These are phyloP conservation scores for Globisporangium camurandrum DNA, from an alignment of 352 stramenopile genomes.

Conservation along the genomic window DNA sequence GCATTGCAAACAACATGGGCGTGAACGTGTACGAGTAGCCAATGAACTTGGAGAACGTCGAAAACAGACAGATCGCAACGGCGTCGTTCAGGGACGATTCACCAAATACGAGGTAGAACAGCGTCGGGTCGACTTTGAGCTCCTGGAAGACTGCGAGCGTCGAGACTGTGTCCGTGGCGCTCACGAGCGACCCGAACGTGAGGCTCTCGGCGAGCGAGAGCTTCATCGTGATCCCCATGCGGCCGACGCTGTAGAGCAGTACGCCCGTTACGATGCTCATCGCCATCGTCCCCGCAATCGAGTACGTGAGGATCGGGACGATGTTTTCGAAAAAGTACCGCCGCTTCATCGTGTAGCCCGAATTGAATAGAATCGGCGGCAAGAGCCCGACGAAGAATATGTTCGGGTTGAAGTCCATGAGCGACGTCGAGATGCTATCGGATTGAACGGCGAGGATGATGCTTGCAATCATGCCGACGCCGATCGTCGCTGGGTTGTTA, in stretches of 20 bases:
- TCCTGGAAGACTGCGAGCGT: constrained; percentile 90
- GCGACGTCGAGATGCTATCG: constrained; percentile 54
- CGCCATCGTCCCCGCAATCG: constrained; percentile 86
- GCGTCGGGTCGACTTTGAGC: constrained; percentile 81
- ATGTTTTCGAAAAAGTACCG: constrained; percentile 92
- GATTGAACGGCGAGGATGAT: constrained; percentile 56
- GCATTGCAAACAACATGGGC: constrained; percentile 66
- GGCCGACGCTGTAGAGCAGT: constrained; percentile 60
- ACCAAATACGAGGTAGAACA: constrained; percentile 95
- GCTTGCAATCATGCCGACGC: constrained; percentile 46
- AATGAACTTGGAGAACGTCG: constrained; percentile 90
- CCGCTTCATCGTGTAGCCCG: constrained; percentile 87
- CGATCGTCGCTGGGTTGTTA: constrained; percentile 34
- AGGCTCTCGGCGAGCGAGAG: constrained; percentile 85
- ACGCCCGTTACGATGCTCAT: constrained; percentile 83
- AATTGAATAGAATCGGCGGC: constrained; percentile 94
- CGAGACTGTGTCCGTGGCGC: constrained; percentile 90
- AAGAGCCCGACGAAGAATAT: constrained; percentile 92
- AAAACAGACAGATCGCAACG: constrained; percentile 91
- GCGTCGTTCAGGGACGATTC: constrained; percentile 94
- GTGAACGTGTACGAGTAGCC: constrained; percentile 77
- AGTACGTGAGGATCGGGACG: constrained; percentile 84
- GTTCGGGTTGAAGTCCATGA: constrained; percentile 87
- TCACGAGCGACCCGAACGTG: constrained; percentile 90
- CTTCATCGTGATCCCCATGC: constrained; percentile 57